Conservation (phyloP, 2,329 filamentous ascomycete species). For the Xenosphaeropsis pyriputrescens region DNA sequence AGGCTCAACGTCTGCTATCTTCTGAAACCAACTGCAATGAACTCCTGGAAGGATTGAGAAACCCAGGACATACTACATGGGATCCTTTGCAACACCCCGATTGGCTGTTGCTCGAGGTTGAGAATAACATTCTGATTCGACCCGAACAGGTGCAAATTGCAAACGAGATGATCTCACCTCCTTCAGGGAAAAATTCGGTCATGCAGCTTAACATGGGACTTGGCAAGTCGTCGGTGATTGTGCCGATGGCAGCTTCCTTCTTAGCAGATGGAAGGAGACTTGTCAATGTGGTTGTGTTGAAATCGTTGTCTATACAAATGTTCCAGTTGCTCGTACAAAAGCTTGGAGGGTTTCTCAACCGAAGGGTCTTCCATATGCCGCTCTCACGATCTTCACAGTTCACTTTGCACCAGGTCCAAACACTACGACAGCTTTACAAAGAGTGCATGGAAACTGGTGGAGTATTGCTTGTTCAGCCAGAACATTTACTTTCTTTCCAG, state of each 20-base stretch:
- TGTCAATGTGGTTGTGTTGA: constrained; percentile 43
- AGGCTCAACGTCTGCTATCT: constrained; percentile 24
- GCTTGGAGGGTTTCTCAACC: constrained; percentile 38
- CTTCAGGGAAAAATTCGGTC: constrained; percentile 27
- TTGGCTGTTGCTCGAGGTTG: constrained; percentile 47
- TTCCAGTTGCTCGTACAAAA: constrained; percentile 36
- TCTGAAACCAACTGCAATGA: constrained; percentile 13
- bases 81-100: constrained; percentile 35
- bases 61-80: constrained; percentile 43
- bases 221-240: constrained; percentile 55
- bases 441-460: constrained; percentile 35
- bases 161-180: constrained; percentile 32
- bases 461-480: constrained; percentile 45
- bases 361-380: constrained; percentile 39
- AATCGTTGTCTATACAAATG: constrained; percentile 47
- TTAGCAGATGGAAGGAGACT: constrained; percentile 35
- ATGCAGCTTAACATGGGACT: constrained; percentile 62
- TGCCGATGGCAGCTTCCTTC: constrained; percentile 42
- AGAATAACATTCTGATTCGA: constrained; percentile 46
- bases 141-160: constrained; percentile 43
- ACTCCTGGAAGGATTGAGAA: constrained; percentile 27
- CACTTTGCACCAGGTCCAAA: constrained; percentile 10
- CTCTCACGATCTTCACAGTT: constrained; percentile 37
- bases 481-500: constrained; percentile 48
- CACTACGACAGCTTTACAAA: constrained; percentile 23